Conservation (phyloP, 2,329 filamentous ascomycete genomes). For the Cladophialophora bantiana region DNA sequence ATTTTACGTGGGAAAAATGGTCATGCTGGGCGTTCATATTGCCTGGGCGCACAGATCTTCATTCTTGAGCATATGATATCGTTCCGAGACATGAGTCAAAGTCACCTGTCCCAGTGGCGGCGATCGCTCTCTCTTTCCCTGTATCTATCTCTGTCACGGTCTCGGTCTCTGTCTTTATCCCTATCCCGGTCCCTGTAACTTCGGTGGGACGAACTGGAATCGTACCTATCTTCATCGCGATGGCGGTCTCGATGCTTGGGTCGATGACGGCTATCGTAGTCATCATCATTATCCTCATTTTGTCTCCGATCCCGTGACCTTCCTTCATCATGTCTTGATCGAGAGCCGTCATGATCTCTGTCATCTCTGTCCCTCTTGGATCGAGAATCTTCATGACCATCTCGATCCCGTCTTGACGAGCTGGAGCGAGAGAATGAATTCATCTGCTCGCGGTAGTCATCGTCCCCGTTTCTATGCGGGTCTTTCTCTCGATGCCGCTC, state of each 20-base stretch:
- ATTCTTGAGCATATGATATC: not conserved
- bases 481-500: slow-evolving; percentile 47
- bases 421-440: slow-evolving; percentile 50
- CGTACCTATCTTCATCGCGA: slow-evolving; percentile 41
- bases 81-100: not conserved
- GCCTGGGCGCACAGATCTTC: not conserved
- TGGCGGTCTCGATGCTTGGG: slow-evolving; percentile 46
- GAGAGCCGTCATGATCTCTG: slow-evolving; percentile 39
- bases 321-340: slow-evolving; percentile 43
- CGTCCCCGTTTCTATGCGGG: slow-evolving; percentile 42
- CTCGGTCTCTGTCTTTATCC: slow-evolving; percentile 38
- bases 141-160: slow-evolving; percentile 36
- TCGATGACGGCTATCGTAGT: slow-evolving; percentile 44
- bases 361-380: slow-evolving; percentile 37
- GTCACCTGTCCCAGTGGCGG: slow-evolving; percentile 40
- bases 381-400: slow-evolving; percentile 40
- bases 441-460: slow-evolving; percentile 48
- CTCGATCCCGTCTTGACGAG: slow-evolving; percentile 48
- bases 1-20: not conserved
- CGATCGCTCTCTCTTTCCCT: slow-evolving; percentile 34
- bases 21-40: not conserved
- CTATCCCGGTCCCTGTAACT: slow-evolving; percentile 42
- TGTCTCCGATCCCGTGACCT: slow-evolving; percentile 47
- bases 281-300: slow-evolving; percentile 43
- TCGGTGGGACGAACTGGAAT: slow-evolving; percentile 38